Evolutionary conservation across 2,329 filamentous ascomycete genomes (phyloP), one percentile per base, ranked within the genome.

Genomic region (Xylaria arbuscula): DNA sequence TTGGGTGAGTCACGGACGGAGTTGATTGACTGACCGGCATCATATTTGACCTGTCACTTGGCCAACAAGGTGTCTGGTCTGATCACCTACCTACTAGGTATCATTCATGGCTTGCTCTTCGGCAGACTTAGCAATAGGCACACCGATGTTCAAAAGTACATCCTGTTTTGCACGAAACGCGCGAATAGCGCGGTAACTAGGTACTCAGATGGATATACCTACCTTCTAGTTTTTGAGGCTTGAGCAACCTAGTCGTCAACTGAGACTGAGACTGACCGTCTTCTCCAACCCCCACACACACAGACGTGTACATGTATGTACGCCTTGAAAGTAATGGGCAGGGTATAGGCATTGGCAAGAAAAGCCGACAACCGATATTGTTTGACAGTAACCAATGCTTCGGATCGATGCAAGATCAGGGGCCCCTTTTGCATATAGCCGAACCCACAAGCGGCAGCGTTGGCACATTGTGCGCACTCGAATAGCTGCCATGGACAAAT

Each of bases 331-430:
- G 10, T 45, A 24, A 11, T 42, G 38, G 38, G 13, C 19, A 61
- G 22, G 34, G 19, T 17, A 17, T 45, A 17, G 40, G 40, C n/a
- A 45, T 45, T 5, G n/a, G 13, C 40, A 17, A 45, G 17, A 45
- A 6, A 45, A 45, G 15, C 40, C 40, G 40, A n/a, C 17, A 36
- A 53, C 28, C 17, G 51, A 40, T 24, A 4, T 11, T n/a, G 8
- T 13, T 38, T 45, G 19, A 36, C 36, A 53, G 53, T 67, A 58
- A n/a, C 36, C 38, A 58, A 57, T 42, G 45, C 53, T 54, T 51
- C 24, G 56, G 62, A 65, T 64, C 42, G 45, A 68, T 68, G 66
- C 66, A 61, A 68, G 66, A 68, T 68, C 24, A 58, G n/a, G 22
- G 22, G 34, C 53, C 58, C 24, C 45, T 59, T 38, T 54, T 58